A percentile compares a stretch with the other conserved stretches of the same genome.
phyloP scores from a whole-genome alignment of 768 basidiomycete genomes.

The Coprinopsis sp. region DNA sequence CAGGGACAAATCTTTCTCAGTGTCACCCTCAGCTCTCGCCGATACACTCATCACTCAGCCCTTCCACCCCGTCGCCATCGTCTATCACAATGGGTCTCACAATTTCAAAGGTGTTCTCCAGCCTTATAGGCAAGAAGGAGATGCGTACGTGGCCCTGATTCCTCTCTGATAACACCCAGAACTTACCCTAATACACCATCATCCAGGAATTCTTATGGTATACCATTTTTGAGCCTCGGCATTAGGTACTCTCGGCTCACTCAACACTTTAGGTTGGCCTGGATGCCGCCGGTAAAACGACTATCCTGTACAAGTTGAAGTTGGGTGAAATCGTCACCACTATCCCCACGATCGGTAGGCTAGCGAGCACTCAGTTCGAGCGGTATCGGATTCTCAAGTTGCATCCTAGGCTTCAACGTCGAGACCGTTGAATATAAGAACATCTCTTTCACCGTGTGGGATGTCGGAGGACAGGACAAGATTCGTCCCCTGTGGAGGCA shows the following conservation, averaged over 20 bases:
- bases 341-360: conserved; percentile 97
- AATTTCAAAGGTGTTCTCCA: conserved; percentile 68
- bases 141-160: conserved; percentile 74
- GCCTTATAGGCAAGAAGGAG: conserved; percentile 97
- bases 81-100: conserved; percentile 67
- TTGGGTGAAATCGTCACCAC: conserved; percentile 99
- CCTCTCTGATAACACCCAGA: conserved; percentile 19
- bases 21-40: conserved; percentile 21
- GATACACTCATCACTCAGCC: conserved; percentile 29
- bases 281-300: conserved; percentile 98
- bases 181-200: conserved; percentile 26
- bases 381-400: conserved; percentile 17
- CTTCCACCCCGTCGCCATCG: conserved; percentile 24
- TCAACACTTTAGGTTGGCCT: conserved; percentile 76
- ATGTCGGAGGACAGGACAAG: conserved; percentile 99
- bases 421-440: conserved; percentile 99
- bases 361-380: conserved; percentile 11
- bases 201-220: conserved; percentile 94
- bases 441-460: conserved; percentile 99
- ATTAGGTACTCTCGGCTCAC: conserved; percentile 16
- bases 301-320: conserved; percentile 98
- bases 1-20: conserved; percentile 17
- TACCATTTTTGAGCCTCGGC: conserved; percentile 19
- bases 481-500: conserved; percentile 99
- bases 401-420: conserved; percentile 89